phyloP scores from a whole-genome alignment of 2,329 filamentous ascomycete species.

The Aspergillus arachidicola region DNA sequence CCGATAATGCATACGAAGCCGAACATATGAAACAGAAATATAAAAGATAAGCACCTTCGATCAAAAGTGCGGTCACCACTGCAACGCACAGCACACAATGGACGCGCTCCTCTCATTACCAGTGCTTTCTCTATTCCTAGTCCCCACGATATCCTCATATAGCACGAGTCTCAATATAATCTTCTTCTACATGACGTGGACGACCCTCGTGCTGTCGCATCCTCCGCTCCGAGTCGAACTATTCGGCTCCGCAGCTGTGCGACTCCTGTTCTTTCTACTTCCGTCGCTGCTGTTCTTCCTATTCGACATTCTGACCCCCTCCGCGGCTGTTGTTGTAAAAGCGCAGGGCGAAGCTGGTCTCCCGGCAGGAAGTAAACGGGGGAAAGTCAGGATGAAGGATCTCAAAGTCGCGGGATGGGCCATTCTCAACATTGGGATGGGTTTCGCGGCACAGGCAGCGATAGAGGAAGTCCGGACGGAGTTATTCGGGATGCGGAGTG shows the following conservation, averaged over 20 bases:
- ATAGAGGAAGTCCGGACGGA: conserved; percentile 60
- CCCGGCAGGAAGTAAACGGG: conserved; percentile 43
- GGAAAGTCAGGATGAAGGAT: conserved; percentile 44
- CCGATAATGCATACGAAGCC: not conserved
- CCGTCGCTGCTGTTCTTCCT: conserved; percentile 73
- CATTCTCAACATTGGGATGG: conserved; percentile 58
- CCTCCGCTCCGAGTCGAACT: conserved; percentile 75
- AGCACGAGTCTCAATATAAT: conserved; percentile 79
- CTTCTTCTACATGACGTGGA: conserved; percentile 91
- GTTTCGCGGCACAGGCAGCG: conserved; percentile 55
- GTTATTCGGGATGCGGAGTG: conserved; percentile 55
- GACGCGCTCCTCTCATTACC: conserved; percentile 52
- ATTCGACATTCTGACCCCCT: conserved; percentile 72
- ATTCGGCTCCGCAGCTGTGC: conserved; percentile 68
- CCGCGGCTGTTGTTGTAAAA: conserved; percentile 70
- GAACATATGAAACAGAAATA: not conserved
- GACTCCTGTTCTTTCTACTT: conserved; percentile 69
- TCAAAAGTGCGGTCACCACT: not conserved
- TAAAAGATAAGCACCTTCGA: not conserved
- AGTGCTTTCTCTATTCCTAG: conserved; percentile 30
- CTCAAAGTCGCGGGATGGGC: conserved; percentile 57
- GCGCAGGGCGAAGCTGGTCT: conserved; percentile 59
- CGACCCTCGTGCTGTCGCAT: conserved; percentile 77
- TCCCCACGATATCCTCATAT: conserved; percentile 61
- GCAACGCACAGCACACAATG: conserved; percentile 42